A percentile compares a stretch with the other conserved stretches of the same genome.
Conservation (phyloP, 306 rosid genomes). For the Chamaecrista fasciculata region DNA sequence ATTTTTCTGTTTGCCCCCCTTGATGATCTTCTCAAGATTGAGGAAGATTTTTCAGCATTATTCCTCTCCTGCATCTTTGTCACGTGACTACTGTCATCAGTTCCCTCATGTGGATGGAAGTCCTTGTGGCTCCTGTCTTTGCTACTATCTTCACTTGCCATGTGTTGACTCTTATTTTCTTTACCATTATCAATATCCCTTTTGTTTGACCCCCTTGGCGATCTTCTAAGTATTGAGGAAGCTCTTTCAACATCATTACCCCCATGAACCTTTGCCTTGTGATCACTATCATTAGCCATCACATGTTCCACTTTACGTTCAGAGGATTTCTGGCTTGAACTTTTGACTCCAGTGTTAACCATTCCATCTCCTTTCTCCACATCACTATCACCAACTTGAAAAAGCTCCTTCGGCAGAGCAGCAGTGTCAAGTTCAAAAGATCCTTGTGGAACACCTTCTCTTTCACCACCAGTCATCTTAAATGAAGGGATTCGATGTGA, state of each 20-base stretch:
- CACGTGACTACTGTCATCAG: constrained; percentile 24
- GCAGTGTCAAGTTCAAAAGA: constrained; percentile 93
- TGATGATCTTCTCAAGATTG: constrained; percentile 44
- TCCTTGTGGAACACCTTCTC: constrained; percentile 68
- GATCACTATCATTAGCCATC: constrained; percentile 25
- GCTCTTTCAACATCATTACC: constrained; percentile 29
- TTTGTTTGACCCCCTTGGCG: constrained; percentile 37
- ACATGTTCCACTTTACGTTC: constrained; percentile 35
- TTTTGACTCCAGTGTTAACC: constrained; percentile 27
- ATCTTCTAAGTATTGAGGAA: constrained; percentile 39
- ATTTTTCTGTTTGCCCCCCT: constrained; percentile 28
- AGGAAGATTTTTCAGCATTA: constrained; percentile 28
- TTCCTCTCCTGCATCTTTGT: constrained; percentile 27
- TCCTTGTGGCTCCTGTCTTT: constrained; percentile 26
- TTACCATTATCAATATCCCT: constrained; percentile 24
- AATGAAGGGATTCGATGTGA: constrained; percentile 76
- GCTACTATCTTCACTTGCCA: constrained; percentile 22
- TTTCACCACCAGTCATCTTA: constrained; percentile 73
- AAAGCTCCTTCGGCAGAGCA: constrained; percentile 50
- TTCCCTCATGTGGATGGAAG: constrained; percentile 25
- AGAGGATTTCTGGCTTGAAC: constrained; percentile 20
- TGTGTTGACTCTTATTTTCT: constrained; percentile 23
- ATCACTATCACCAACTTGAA: constrained; percentile 25
- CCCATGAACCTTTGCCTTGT: constrained; percentile 24
- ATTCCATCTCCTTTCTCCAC: constrained; percentile 32